A percentile compares a stretch with the other conserved stretches of the same genome.
These are phyloP conservation scores for Metschnikowia koreensis DNA, from an alignment of 805 yeast species.

Conservation along the genomic window DNA sequence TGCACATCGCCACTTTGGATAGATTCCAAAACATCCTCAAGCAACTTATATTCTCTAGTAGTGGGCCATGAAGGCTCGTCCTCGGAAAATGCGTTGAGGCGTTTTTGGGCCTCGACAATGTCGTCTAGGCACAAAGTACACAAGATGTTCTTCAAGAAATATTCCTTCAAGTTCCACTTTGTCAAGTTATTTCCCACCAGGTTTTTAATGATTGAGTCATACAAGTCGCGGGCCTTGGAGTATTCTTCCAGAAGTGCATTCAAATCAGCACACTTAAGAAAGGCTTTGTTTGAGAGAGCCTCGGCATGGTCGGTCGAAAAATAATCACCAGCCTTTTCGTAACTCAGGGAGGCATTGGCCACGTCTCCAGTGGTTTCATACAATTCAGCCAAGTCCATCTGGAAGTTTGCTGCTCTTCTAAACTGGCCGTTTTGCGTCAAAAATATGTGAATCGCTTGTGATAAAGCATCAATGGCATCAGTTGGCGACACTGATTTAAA, in stretches of 20 bases:
- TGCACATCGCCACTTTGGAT: slow-evolving; percentile 79
- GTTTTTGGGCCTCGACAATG: slow-evolving; percentile 77
- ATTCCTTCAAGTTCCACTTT: slow-evolving; percentile 91
- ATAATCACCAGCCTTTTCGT: slow-evolving; percentile 94
- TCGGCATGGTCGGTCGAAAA: slow-evolving; percentile 90
- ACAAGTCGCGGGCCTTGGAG: slow-evolving; percentile 69
- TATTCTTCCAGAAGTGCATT: slow-evolving; percentile 69
- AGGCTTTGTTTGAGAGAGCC: slow-evolving; percentile 85
- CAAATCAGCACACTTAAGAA: slow-evolving; percentile 84
- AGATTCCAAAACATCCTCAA: slow-evolving; percentile 67
- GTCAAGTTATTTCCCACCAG: slow-evolving; percentile 71
- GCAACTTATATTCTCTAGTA: slow-evolving; percentile 72
- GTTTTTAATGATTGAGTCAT: slow-evolving; percentile 74
- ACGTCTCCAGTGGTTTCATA: slow-evolving; percentile 73
- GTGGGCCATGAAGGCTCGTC: slow-evolving; percentile 77
- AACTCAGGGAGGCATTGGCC: slow-evolving; percentile 63
- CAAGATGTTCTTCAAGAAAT: slow-evolving; percentile 77
- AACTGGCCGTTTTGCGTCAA: slow-evolving; percentile 86
- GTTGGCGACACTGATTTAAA: slow-evolving; percentile 71
- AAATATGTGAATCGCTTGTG: slow-evolving; percentile 77
- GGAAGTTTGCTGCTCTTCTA: slow-evolving; percentile 92
- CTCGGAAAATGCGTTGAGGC: slow-evolving; percentile 57
- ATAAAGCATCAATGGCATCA: slow-evolving; percentile 74
- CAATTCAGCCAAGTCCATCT: slow-evolving; percentile 84
- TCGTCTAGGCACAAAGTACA: slow-evolving; percentile 85